Evolutionary conservation across 2,329 filamentous ascomycete species (phyloP).

Genomic region (Fusarium sambucinum): DNA sequence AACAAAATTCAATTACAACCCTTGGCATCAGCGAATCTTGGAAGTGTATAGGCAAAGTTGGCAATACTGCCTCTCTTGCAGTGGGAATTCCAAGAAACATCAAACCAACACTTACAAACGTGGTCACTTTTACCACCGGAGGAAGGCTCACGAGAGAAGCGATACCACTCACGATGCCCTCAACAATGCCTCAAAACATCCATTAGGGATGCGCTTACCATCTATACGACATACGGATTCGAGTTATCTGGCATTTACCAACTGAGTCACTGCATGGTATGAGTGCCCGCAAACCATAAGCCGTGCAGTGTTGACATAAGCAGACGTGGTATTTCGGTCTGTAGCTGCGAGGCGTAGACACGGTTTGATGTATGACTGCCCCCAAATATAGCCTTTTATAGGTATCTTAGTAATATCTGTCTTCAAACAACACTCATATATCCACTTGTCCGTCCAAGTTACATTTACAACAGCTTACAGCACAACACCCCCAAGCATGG

Average conservation of each 20-base stretch:
- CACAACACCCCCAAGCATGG: not conserved
- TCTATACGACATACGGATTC: not conserved
- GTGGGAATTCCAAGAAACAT: not conserved
- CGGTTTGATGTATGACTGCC: not conserved
- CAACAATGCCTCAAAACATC: not conserved
- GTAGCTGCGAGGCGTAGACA: conserved; percentile 4
- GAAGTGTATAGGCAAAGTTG: not conserved
- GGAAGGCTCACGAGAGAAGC: not conserved
- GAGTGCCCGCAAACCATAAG: not conserved
- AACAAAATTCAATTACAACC: not conserved
- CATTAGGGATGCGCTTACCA: not conserved
- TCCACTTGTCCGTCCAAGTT: not conserved
- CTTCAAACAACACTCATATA: not conserved
- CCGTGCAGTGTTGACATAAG: conserved; percentile 2
- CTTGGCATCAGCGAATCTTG: not conserved
- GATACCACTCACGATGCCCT: not conserved
- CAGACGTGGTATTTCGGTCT: not conserved
- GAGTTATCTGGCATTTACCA: not conserved
- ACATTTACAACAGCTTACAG: not conserved
- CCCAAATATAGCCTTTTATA: conserved; percentile 13
- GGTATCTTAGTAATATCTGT: not conserved
- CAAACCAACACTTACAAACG: not conserved
- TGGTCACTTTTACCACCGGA: not conserved
- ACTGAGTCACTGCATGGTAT: not conserved
- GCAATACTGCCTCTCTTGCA: not conserved